Base-by-base conservation (phyloP, 2,329 filamentous ascomycete species). In the Gnomoniopsis smithogilvyi region DNA sequence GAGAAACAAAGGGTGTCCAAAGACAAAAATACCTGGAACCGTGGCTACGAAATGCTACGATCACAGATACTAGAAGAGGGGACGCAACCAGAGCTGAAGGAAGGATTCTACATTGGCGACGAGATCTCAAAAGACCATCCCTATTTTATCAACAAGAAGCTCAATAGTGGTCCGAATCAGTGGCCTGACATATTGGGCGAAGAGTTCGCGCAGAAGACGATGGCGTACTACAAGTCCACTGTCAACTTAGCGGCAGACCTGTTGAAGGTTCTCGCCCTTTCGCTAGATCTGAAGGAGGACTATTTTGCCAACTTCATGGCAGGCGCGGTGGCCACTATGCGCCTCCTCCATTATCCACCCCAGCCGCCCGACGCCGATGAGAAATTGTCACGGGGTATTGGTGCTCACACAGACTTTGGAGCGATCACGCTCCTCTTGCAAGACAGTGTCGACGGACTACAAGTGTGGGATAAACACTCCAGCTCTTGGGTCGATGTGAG, bases 401-500 rank as follows among this genome's bases (percentile, higher is more conserved):
- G 80, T 0, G 79, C 78, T 2, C 82, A 82, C 63, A 81, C 78
- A 0, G 82, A 82, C 64, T 84, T 81, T 59, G 79, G 81, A n/a
- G 76, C 76, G 50, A 78, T 84, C 50, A 84, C 81, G 0, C 69
- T 84, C 30, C 74, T 84, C 3, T 71, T 83, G 0, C 81, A 83
- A 64, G 78, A 79, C 56, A 70, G 72, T 1, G 72, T 77, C 12
- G 74, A 76, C 21, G 81, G 80, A 0, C 72, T 85, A 1, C 74
- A 85, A 63, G 79, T 84, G 7, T 74, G 78, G 60, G 74, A 81
- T 56, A 67, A 70, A 17, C 60, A 73, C 3, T 76, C 74, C 11
- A 69, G 72, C 14, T 69, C 72, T 8, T 84, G 78, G 80, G 72
- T 73, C 47, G 70, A 72, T 59, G 71, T 73, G 56, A 66, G 66